Evolutionary conservation across 257 asterid genomes (phyloP).

Genomic region (Vinca minor): DNA sequence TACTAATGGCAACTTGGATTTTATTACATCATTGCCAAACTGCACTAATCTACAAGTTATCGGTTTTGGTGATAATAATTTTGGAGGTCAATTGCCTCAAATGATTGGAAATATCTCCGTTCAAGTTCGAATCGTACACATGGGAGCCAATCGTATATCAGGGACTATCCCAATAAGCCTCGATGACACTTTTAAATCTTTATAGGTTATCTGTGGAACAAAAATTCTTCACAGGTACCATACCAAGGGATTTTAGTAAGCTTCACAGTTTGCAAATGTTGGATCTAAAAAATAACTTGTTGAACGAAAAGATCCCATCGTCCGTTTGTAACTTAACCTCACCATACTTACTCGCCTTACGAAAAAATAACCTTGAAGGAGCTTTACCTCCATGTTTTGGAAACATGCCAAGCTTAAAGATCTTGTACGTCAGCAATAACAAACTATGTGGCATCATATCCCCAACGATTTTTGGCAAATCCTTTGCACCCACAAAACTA

Average conservation of each 20-base stretch:
- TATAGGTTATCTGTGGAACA: conserved; percentile 7
- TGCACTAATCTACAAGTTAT: too few species aligned
- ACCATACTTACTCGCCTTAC: conserved; percentile 2
- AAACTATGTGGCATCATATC: conserved; percentile 13
- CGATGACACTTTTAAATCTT: conserved; percentile 18
- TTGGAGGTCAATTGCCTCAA: too few species aligned
- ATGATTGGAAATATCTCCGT: conserved; percentile 27
- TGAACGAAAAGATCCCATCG: conserved; percentile 16
- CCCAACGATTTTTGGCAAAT: conserved; percentile 1
- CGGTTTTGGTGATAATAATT: too few species aligned
- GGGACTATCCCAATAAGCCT: conserved; percentile 31
- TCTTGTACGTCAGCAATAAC: background rate
- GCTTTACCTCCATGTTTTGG: conserved; percentile 14
- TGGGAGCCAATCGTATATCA: conserved; percentile 20
- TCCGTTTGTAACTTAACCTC: conserved; percentile 10
- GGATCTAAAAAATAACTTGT: conserved; percentile 8
- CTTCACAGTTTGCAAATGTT: conserved; percentile 22
- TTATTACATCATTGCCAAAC: too few species aligned
- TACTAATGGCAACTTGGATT: conserved; percentile 24
- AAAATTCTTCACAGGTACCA: conserved; percentile 20
- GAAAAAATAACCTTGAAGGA: conserved; percentile 16
- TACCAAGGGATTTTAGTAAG: too few species aligned
- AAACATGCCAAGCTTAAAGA: background rate
- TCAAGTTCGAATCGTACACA: conserved; percentile 6
- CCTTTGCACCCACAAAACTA: background rate